phyloP scores from a whole-genome alignment of 2,329 filamentous ascomycete genomes.

The Ceratocystis eucalypticola region DNA sequence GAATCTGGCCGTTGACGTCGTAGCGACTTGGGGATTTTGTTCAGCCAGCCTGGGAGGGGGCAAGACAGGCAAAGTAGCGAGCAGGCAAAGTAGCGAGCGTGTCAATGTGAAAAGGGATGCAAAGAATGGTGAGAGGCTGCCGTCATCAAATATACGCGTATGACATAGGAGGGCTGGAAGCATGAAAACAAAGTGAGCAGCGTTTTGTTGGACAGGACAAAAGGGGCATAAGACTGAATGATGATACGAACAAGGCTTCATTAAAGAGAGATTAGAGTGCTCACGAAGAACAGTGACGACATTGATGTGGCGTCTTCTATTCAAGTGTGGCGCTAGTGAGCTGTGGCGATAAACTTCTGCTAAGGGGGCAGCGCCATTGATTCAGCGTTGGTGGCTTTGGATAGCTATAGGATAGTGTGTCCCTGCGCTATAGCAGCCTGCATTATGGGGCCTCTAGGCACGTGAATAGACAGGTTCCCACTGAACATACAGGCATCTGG shows the following conservation, averaged over 20 bases:
- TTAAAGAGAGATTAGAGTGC: background rate
- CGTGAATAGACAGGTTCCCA: no score
- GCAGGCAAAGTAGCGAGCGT: background rate
- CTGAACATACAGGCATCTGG: background rate
- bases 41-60: no score
- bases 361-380: no score
- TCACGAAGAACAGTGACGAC: conserved; percentile 1
- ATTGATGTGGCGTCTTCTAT: background rate
- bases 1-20: no score
- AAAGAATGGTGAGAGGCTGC: background rate
- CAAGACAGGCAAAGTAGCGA: background rate
- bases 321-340: background rate
- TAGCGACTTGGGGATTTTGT: no score
- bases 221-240: background rate
- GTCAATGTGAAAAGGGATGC: background rate
- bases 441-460: no score
- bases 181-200: background rate
- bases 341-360: background rate
- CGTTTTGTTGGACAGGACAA: background rate
- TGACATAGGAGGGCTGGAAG: background rate
- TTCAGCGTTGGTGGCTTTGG: no score
- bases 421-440: background rate
- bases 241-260: background rate
- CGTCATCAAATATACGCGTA: background rate
- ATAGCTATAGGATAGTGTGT: background rate